Base-by-base conservation (phyloP, 148 eudicot genomes). In the Cornus florida region DNA sequence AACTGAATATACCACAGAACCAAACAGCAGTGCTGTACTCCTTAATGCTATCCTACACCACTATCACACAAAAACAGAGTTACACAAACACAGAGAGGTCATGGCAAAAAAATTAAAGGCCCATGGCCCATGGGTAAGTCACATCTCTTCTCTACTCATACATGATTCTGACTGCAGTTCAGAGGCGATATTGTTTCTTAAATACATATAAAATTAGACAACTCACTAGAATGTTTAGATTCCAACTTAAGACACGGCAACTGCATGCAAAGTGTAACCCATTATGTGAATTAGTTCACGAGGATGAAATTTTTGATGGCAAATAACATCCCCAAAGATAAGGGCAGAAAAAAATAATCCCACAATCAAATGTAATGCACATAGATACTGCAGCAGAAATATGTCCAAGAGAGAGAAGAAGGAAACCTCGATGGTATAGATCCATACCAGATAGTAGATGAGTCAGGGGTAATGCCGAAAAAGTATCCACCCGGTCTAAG, bases 401-500 rank as follows among this genome's bases (percentile, higher is more conserved):
- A 53, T 48, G 57, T 33, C 24, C 76, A 28, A 59, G 31, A 62
- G 48, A 78, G 68, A 62, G 57, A 79, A 59, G 39, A 38, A 74
- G 23, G 66, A 41, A 60, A 38, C 69, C 75, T 70, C 67, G 19
- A 57, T 38, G 70, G 77, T 31, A 73, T 50, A 74, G 83, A 60
- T 60, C 41, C 97, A 82, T 92, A 97, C 99, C 99, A 97, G 90
- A 97, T 90, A 69, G 93, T 97, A 87, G 99, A 97, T 53, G 99
- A 97, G 86, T 97, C 99, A 7, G 97, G 98, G 81, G 97, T 92
- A 79, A 97, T 91, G 82, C 99, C 99, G 70, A 97, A 70, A 86
- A 97, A 94, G 84, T 92, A 97, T 82, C 99, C 98, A 69, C 99
- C 99, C 5, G 99, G 99, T 84, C 92, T 97, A 64, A 97, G 90